A percentile compares a stretch with the other conserved stretches of the same genome.
Conservation (phyloP, 257 asterid genomes). For the Penstemon eatonii region DNA sequence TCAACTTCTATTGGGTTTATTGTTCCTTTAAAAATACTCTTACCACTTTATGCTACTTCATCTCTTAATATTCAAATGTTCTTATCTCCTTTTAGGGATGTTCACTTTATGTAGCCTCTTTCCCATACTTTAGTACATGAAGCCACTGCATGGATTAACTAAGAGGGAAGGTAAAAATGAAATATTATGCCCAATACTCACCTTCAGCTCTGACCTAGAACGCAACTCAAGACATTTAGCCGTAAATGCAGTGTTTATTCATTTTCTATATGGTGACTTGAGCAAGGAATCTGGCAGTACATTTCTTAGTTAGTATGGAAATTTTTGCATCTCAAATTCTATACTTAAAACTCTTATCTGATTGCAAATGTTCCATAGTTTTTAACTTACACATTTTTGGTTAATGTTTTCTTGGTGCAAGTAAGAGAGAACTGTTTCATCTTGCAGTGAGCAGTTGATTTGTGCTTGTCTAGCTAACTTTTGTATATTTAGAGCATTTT, state of each 20-base stretch:
- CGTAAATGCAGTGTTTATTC: not conserved
- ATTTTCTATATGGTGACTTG: not conserved
- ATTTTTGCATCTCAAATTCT: slow-evolving; percentile 5
- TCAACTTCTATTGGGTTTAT: not conserved
- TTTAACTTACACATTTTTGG: not conserved
- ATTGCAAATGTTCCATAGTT: not conserved
- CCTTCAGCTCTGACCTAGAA: not conserved
- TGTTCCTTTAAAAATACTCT: slow-evolving; percentile 1
- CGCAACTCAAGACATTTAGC: not conserved
- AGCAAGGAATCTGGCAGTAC: not conserved
- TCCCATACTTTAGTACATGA: slow-evolving; percentile 9
- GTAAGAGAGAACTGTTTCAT: not conserved
- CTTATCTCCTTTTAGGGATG: not conserved
- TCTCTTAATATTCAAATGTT: not conserved
- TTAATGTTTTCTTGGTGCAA: not conserved
- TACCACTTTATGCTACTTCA: not conserved
- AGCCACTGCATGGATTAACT: not conserved
- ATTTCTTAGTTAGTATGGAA: not conserved
- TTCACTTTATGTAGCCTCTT: not conserved
- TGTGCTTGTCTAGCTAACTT: not conserved
- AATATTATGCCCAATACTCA: not conserved
- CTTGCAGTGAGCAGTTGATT: slow-evolving; percentile 7
- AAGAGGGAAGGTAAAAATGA: slow-evolving; percentile 5
- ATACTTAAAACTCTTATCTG: not conserved
- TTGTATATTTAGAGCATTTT: not conserved